Base-by-base conservation (phyloP, 2,329 filamentous ascomycete genomes). In the Beauveria pseudobassiana region DNA sequence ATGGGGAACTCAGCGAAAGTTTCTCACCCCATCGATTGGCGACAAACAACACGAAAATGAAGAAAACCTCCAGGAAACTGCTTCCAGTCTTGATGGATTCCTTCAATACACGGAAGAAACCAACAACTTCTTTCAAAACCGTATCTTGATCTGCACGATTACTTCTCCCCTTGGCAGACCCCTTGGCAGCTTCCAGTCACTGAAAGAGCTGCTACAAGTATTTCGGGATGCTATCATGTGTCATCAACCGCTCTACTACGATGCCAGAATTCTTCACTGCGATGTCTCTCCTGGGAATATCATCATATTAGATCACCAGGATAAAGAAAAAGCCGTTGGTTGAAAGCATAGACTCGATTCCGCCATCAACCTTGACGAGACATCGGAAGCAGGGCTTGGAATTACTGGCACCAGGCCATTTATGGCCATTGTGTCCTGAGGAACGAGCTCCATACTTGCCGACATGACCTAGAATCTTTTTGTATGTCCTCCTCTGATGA, bases 81-180 rank as follows among this genome's bases (percentile, higher is more conserved):
- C 10, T 38, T 38, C 12, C 12, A 38, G 34, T 38, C 5, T 38
- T 2, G 12, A 6, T 16, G 34, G 12, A 38, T 6, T 38, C 34
- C 12, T 38, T 14, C 50, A 40, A 30, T 59, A 62, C 43, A 66
- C 63, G 24, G 61, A 65, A 45, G 55, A 60, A 45, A 64, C 64
- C 3, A 20, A 49, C 16, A 59, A 62, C n/a, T 52, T 30, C 28
- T 65, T 67, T 46, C 59, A 64, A 40, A 67, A 68, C 30, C 63
- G 65, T 16, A 62, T 67, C 34, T 16, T 43, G 18, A 20, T 43
- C 42, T 43, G 42, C 42, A n/a, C 42, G 42, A 43, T 43, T 10
- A 43, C 42, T 43, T 20, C 16, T 10, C 16, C 24, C 18, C 9
- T 50, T 9, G 48, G 48, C 26, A 22, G 48, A 24, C 16, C 22